Evolutionary conservation across 768 basidiomycete genomes (phyloP).

Genomic region (Agaricus subrufescens): DNA sequence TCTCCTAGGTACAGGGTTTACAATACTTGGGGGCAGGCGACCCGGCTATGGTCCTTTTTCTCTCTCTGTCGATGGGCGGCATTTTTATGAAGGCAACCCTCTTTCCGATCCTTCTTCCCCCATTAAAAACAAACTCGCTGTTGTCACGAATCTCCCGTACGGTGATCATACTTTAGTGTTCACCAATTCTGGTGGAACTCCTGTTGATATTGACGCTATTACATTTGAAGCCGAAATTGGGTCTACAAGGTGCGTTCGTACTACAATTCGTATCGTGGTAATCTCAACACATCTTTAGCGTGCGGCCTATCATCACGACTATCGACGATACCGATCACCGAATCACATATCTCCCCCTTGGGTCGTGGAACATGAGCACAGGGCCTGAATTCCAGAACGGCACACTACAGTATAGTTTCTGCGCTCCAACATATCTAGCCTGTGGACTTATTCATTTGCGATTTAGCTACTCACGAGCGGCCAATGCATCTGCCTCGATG

Average conservation of each 20-base stretch:
- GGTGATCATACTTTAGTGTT: conserved; percentile 45
- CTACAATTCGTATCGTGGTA: not conserved
- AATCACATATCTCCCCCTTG: conserved; percentile 34
- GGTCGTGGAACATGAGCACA: conserved; percentile 30
- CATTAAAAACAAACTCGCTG: conserved; percentile 32
- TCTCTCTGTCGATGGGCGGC: conserved; percentile 39
- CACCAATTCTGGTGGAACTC: conserved; percentile 36
- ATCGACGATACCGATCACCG: conserved; percentile 37
- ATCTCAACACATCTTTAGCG: conserved; percentile 11
- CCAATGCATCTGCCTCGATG: conserved; percentile 37
- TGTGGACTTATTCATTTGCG: not conserved
- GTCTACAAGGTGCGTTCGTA: conserved; percentile 27
- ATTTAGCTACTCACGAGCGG: conserved; percentile 33
- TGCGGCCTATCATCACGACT: conserved; percentile 22
- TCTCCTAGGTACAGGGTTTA: conserved; percentile 42
- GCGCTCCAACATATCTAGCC: not conserved
- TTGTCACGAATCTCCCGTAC: conserved; percentile 34
- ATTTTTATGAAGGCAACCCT: conserved; percentile 26
- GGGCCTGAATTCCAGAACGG: conserved; percentile 26
- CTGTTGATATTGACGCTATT: conserved; percentile 49
- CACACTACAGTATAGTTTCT: conserved; percentile 38
- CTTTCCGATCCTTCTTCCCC: conserved; percentile 29
- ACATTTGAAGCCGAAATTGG: conserved; percentile 37
- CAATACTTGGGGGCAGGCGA: conserved; percentile 43
- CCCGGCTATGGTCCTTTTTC: conserved; percentile 44